Conservation (phyloP, 306 rosid species). For the Acacia melanoxylon region DNA sequence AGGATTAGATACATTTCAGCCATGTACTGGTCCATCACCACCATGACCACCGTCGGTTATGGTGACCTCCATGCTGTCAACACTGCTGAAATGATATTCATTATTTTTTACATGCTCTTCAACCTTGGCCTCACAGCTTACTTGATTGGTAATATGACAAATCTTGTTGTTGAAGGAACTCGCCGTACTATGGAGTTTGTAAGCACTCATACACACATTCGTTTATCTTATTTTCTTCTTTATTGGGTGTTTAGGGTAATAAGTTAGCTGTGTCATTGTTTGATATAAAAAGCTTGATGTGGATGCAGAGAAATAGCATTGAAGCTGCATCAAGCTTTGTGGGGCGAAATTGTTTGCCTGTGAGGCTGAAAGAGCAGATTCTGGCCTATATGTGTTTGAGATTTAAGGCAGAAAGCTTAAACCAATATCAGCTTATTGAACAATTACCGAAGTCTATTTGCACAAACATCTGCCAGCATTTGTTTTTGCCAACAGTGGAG, state of each 20-base stretch:
- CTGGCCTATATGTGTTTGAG: constrained; percentile 91
- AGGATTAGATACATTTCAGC: constrained; percentile 74
- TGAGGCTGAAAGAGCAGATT: constrained; percentile 70
- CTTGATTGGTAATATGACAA: constrained; percentile 96
- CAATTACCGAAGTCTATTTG: constrained; percentile 89
- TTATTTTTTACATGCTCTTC: constrained; percentile 89
- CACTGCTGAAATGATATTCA: constrained; percentile 84
- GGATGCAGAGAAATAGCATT: constrained; percentile 76
- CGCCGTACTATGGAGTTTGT: constrained; percentile 98
- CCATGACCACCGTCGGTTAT: constrained; percentile 95
- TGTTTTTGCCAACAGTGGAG: constrained; percentile 68
- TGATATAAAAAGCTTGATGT: background rate
- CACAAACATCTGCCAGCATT: constrained; percentile 72
- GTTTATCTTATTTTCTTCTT: background rate
- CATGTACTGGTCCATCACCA: constrained; percentile 90
- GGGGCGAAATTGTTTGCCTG: constrained; percentile 74
- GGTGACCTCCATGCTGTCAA: constrained; percentile 94
- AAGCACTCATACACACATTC: constrained; percentile 18
- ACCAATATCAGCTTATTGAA: constrained; percentile 78
- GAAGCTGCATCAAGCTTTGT: constrained; percentile 90
- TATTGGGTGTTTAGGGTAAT: background rate
- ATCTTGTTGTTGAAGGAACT: constrained; percentile 96
- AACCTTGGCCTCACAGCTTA: constrained; percentile 95
- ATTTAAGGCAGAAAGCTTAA: constrained; percentile 89
- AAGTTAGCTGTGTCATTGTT: background rate